Evolutionary conservation across 306 rosid genomes (phyloP), one percentile per base, ranked within the genome.

Genomic region (Cucurbita moschata): DNA sequence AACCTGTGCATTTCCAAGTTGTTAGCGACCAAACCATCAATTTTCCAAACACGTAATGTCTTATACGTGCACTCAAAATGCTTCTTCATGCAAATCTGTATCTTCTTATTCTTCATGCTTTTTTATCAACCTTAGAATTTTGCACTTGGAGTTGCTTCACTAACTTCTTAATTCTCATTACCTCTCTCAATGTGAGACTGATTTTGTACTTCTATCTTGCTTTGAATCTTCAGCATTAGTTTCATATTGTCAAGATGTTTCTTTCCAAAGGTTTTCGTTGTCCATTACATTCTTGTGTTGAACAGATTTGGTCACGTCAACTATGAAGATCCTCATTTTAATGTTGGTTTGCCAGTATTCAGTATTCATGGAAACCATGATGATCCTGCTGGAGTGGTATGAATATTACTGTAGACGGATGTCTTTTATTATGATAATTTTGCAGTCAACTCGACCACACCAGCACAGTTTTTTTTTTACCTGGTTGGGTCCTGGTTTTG

Each of bases 331-430:
- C 97, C 98, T 67, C 90, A 94, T 82, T 94, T 90, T 82, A 94
- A 94, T 76, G 92, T 94, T 75, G 98, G 98, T 59, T 84, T 94
- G 85, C 98, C 98, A 42, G 97, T 94, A 4, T 94, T 94, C 86
- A 90, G 92, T 53, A 94, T 94, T 84, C 98, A 94, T 78, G 98
- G 98, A 78, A 94, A 94, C 77, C 98, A 94, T 42, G 98, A 94
- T 10, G 98, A 94, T 83, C 98, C 98, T 13, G 98, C 97, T 47
- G 98, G 98, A 83, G 97, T 94, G 96, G 98, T 93, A 93, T 85
- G 88, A 39, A 52, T 75, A 11, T 69, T 75, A 11, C 64, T 19
- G 46, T 73, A 46, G 52, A 76, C 35, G 13, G 16, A 23, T 23
- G 42, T 13, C 51, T 6, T 47, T 68, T 3, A 23, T 3, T 47